These are phyloP conservation scores for Aspergillus tanneri DNA, from an alignment of 2,329 filamentous ascomycete species.

Conservation along the genomic window DNA sequence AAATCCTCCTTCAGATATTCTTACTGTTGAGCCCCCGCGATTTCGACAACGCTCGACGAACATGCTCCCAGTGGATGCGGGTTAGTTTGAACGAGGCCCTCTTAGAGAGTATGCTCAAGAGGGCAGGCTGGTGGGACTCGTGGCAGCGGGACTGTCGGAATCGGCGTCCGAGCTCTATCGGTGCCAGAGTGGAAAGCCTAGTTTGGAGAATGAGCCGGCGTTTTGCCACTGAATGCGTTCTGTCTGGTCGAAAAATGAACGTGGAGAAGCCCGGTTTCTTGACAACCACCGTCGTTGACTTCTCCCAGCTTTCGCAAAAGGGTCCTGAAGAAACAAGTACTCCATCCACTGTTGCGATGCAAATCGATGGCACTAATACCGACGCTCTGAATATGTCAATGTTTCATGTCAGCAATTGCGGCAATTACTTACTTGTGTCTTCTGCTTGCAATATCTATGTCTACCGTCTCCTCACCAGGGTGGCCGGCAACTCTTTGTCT, in stretches of 20 bases:
- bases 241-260: constrained; percentile 38
- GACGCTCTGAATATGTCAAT: constrained; percentile 28
- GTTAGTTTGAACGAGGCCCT: constrained; percentile 55
- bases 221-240: constrained; percentile 52
- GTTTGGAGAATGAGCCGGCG: constrained; percentile 46
- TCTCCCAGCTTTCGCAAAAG: constrained; percentile 24
- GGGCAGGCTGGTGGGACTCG: constrained; percentile 56
- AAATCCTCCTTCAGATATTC: constrained; percentile 53
- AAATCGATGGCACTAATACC: constrained; percentile 4
- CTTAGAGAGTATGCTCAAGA: constrained; percentile 54
- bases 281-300: constrained; percentile 35
- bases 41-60: constrained; percentile 62
- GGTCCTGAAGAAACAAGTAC: too few species aligned
- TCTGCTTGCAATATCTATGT: constrained; percentile 57
- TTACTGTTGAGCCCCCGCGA: constrained; percentile 46
- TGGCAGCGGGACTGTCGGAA: constrained; percentile 32
- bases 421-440: constrained; percentile 57
- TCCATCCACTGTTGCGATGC: too few species aligned
- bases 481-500: constrained; percentile 11
- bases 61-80: constrained; percentile 61
- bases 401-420: constrained; percentile 59
- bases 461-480: constrained; percentile 47
- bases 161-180: constrained; percentile 30
- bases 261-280: constrained; percentile 38
- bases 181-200: constrained; percentile 40